phyloP scores from a whole-genome alignment of 257 asterid genomes.

The Schizonepeta tenuifolia region DNA sequence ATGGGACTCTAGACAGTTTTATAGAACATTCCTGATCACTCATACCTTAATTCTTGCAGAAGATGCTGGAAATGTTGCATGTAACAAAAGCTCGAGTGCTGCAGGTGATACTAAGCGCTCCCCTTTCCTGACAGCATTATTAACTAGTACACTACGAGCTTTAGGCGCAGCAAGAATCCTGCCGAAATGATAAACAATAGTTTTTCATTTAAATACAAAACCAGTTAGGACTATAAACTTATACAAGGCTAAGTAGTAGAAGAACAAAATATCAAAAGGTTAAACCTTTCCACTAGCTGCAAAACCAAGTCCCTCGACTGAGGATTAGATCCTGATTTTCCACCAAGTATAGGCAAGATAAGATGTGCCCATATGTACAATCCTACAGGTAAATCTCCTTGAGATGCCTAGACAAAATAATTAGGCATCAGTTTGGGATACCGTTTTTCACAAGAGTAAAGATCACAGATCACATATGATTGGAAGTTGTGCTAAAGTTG shows the following conservation, averaged over 20 bases:
- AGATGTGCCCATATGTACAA: constrained; percentile 76
- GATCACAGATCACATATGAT: not conserved
- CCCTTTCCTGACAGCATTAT: constrained; percentile 78
- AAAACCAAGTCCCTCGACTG: constrained; percentile 72
- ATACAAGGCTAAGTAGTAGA: not conserved
- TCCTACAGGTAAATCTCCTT: constrained; percentile 79
- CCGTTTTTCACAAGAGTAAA: constrained; percentile 18
- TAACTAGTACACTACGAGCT: constrained; percentile 67
- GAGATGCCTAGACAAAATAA: constrained; percentile 60
- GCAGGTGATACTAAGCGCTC: constrained; percentile 80
- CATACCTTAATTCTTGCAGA: constrained; percentile 78
- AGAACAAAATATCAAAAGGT: constrained; percentile 4
- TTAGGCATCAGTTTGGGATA: constrained; percentile 29
- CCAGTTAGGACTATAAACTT: not conserved
- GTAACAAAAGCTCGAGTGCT: constrained; percentile 72
- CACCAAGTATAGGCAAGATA: constrained; percentile 71
- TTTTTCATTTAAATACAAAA: not conserved
- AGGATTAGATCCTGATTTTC: constrained; percentile 79
- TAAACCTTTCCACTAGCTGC: constrained; percentile 88
- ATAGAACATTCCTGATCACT: too few species aligned
- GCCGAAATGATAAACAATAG: constrained; percentile 22
- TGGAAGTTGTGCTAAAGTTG: constrained; percentile 18
- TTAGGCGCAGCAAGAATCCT: constrained; percentile 79
- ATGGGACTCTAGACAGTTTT: too few species aligned
- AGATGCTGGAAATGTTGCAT: constrained; percentile 69